Percentiles rank a stretch among this genome's conserved stretches.
phyloP scores from a whole-genome alignment of 345 rosid genomes.

The Populus davidiana region DNA sequence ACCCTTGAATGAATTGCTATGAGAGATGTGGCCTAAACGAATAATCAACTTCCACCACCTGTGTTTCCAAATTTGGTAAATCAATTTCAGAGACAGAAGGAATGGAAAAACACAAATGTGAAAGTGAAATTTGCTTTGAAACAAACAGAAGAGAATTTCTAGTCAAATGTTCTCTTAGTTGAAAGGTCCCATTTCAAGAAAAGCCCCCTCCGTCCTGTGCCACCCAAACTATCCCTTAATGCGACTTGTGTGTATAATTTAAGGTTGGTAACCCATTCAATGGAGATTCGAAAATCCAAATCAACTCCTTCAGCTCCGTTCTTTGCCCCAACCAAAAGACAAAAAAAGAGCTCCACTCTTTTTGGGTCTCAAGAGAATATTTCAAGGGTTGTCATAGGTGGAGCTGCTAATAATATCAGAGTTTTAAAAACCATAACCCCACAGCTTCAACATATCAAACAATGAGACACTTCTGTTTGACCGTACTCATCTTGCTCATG shows the following conservation, averaged over 20 bases:
- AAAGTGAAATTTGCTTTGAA: background rate
- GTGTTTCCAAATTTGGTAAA: background rate
- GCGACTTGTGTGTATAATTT: background rate
- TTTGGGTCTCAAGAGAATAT: slow-evolving; percentile 12
- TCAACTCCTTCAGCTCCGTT: slow-evolving; percentile 36
- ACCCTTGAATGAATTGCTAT: too few relatives aligned
- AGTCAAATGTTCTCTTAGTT: slow-evolving; percentile 16
- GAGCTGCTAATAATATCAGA: background rate
- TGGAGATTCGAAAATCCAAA: slow-evolving; percentile 41
- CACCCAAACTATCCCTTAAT: slow-evolving; percentile 31
- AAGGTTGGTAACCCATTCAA: slow-evolving; percentile 35
- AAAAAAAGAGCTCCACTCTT: slow-evolving; percentile 37
- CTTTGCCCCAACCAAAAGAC: slow-evolving; percentile 3
- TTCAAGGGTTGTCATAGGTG: background rate
- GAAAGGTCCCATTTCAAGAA: slow-evolving; percentile 16
- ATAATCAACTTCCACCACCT: background rate
- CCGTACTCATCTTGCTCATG: slow-evolving; percentile 31
- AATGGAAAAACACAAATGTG: background rate
- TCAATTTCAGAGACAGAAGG: background rate
- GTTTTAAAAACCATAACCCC: background rate
- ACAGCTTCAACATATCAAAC: background rate
- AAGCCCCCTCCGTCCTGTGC: slow-evolving; percentile 48
- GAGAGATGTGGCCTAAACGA: background rate
- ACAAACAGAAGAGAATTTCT: background rate
- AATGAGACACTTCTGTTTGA: slow-evolving; percentile 39